Base-by-base conservation (phyloP, 2,329 filamentous ascomycete genomes). In the Akanthomyces uredinophilus region DNA sequence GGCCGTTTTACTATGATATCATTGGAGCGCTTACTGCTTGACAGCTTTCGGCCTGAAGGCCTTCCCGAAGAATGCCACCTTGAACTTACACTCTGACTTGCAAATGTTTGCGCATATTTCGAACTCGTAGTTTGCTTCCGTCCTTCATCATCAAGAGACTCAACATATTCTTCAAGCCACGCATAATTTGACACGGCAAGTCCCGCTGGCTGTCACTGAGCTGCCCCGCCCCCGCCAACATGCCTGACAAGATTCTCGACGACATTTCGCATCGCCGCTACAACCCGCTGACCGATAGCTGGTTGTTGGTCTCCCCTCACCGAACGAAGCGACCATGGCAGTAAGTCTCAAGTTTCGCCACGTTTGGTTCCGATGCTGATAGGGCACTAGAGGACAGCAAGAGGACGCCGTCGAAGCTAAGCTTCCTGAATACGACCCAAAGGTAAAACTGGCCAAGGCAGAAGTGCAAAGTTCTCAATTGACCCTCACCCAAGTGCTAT, bases 291-390 rank as follows among this genome's bases (percentile, higher is more conserved):
- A 89, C 91, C 67, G 92, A 91, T 65, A 92, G 89, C 65, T 96
- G 93, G 89, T 84, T 99, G 64, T 84, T 99, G 43, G 95, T 99
- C 16, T 98, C 95, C 18, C 95, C 95, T 64, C 95, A 99, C 76
- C 83, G 95, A 61, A 98, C 93, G 59, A 98, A 98, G 84, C 85
- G 95, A 66, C 95, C 95, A 71, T 99, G 95, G 95, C 95, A 97
- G 91, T 96, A 81, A 84, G 90, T 80, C 11, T 22, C 5, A 3
- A n/a, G 13, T 29, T 13, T n/a, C 7, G 20, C 29, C 5, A 20
- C 20, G 35, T 32, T 13, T 39, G 41, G n/a, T n/a, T 27, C 41
- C 65, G 6, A 61, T 46, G 32, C 20, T 53, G 14, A 63, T 32
- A n/a, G n/a, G 35, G 27, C 46, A 52, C 8, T 5, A 93, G 90